Evolutionary conservation across 139 green algal species (phyloP).

Genomic region (Tetradesmus obliquus): DNA sequence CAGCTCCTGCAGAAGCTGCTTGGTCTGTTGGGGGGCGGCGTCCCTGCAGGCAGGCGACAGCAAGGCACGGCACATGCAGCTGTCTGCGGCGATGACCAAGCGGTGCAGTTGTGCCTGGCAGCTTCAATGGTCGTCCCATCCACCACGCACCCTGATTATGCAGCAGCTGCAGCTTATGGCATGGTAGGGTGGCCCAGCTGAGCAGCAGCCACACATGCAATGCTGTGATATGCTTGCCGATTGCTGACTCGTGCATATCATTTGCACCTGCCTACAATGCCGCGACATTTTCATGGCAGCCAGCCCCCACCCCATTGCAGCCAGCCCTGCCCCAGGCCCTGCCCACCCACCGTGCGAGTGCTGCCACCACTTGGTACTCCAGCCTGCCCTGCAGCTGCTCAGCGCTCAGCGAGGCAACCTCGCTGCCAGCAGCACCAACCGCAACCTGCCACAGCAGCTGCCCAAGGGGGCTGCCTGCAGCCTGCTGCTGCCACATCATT

Average conservation of each 20-base stretch:
- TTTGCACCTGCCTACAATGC: background rate
- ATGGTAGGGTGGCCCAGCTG: background rate
- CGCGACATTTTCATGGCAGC: background rate
- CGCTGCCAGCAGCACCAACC: background rate
- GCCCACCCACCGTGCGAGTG: background rate
- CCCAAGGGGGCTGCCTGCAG: slow-evolving; percentile 1
- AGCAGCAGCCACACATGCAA: background rate
- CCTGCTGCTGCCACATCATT: slow-evolving; percentile 30
- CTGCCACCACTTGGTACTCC: slow-evolving; percentile 2
- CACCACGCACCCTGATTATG: background rate
- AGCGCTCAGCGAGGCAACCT: background rate
- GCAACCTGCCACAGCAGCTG: slow-evolving; percentile 33
- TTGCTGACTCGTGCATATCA: background rate
- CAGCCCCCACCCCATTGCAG: background rate
- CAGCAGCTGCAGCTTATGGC: background rate
- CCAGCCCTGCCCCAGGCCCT: background rate
- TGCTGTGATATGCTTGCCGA: background rate
- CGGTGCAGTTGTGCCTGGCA: no score
- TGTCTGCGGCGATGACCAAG: background rate
- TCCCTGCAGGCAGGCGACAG: background rate
- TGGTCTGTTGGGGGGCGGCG: background rate
- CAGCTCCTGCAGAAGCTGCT: background rate
- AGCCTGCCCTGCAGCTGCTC: background rate
- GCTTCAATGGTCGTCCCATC: no score
- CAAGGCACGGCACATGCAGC: background rate